Evolutionary conservation across 352 stramenopile genomes (phyloP).

Genomic region (Phytophthora crassamura): DNA sequence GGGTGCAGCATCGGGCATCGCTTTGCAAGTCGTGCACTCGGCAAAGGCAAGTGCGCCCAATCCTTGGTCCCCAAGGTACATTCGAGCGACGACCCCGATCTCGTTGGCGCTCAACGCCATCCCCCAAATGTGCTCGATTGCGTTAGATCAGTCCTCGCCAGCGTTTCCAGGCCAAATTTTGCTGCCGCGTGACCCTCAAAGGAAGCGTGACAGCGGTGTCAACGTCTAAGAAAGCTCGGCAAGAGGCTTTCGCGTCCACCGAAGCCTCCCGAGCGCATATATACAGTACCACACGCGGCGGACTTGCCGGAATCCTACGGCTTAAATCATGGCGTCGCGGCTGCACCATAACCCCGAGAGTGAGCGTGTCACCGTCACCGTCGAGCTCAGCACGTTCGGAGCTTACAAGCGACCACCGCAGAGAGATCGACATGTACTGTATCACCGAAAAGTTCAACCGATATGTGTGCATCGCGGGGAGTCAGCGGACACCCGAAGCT

Average conservation of each 20-base stretch:
- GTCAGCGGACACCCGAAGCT: slow-evolving; percentile 13
- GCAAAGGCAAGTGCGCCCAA: too few species aligned
- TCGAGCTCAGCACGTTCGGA: neutral
- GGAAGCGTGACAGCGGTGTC: neutral
- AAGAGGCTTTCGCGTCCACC: neutral
- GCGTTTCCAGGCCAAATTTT: slow-evolving; percentile 3
- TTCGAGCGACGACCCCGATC: too few species aligned
- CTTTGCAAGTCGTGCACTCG: too few species aligned
- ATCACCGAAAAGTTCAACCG: slow-evolving; percentile 7
- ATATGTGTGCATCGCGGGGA: slow-evolving; percentile 1
- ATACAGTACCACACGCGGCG: slow-evolving; percentile 22
- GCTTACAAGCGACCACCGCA: neutral
- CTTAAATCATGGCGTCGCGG: slow-evolving; percentile 29
- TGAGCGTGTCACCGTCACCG: slow-evolving; percentile 21
- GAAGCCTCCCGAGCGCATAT: slow-evolving; percentile 14
- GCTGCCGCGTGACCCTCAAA: neutral
- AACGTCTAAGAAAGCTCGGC: neutral
- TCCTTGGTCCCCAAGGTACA: too few species aligned
- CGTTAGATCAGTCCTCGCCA: neutral
- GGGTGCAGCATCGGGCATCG: slow-evolving; percentile 2
- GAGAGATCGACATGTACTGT: neutral
- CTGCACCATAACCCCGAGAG: slow-evolving; percentile 1
- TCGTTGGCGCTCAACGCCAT: too few species aligned
- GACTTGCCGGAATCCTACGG: slow-evolving; percentile 16
- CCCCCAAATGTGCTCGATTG: too few species aligned